phyloP scores from a whole-genome alignment of 1,284 basidiomycete species.

The Irpex sp. region DNA sequence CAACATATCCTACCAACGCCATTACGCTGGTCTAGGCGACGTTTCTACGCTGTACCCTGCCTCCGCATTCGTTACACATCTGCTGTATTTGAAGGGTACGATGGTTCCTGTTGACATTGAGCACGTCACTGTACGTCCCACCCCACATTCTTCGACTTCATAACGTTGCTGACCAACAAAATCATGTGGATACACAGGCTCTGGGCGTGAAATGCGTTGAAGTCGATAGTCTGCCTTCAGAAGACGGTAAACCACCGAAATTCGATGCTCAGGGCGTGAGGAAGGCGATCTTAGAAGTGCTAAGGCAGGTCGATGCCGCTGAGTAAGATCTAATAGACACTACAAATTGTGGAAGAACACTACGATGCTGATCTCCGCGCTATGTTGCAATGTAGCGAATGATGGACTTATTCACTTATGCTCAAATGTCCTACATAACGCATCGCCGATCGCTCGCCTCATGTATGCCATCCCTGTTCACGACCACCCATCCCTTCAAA shows the following conservation, averaged over 20 bases:
- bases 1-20: slow-evolving; percentile 56
- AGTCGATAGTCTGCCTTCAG: slow-evolving; percentile 24
- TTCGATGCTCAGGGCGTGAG: slow-evolving; percentile 53
- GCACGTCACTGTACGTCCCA: slow-evolving; percentile 54
- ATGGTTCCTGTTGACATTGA: slow-evolving; percentile 58
- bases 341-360: too few species aligned
- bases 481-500: too few species aligned
- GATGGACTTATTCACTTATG: too few species aligned
- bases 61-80: slow-evolving; percentile 79
- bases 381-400: too few species aligned
- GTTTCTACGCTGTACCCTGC: slow-evolving; percentile 61
- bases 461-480: too few species aligned
- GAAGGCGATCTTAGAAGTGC: slow-evolving; percentile 44
- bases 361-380: too few species aligned
- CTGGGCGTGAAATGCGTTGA: slow-evolving; percentile 62
- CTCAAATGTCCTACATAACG: too few species aligned
- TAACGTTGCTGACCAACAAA: slow-evolving; percentile 8
- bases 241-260: slow-evolving; percentile 29
- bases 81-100: slow-evolving; percentile 73
- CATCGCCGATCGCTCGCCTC: too few species aligned
- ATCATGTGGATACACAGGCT: slow-evolving; percentile 30
- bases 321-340: too few species aligned
- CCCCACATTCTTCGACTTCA: not conserved
- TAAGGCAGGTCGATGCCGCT: slow-evolving; percentile 15
- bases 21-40: slow-evolving; percentile 44